Conservation (phyloP, 2,329 filamentous ascomycete species). For the Dothiorella sarmentorum region DNA sequence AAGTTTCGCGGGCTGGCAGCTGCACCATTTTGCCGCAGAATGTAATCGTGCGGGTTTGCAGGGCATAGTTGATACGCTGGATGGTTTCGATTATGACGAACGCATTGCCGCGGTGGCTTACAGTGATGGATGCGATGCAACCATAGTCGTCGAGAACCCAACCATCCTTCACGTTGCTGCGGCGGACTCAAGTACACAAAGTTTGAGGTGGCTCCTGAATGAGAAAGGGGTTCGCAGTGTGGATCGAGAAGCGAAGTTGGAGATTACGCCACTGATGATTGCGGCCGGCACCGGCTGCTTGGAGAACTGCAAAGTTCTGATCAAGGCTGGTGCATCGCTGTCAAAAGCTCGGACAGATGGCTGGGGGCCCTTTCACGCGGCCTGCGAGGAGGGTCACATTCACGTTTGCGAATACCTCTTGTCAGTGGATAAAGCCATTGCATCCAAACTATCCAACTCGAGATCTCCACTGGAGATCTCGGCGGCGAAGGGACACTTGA, state of each 20-base stretch:
- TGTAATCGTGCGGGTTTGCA: neutral
- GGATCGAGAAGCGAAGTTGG: neutral
- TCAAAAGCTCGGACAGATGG: neutral
- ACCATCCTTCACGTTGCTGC: neutral
- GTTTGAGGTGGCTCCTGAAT: neutral
- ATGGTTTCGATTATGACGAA: neutral
- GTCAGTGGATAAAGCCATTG: neutral
- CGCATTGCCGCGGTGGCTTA: neutral
- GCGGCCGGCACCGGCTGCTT: neutral
- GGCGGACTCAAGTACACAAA: neutral
- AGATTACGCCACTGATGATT: neutral
- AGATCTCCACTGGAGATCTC: neutral
- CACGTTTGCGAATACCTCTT: neutral
- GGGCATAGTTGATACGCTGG: neutral
- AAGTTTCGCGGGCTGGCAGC: neutral
- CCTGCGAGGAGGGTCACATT: neutral
- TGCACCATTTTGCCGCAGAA: neutral
- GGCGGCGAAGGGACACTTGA: neutral
- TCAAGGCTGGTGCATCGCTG: neutral
- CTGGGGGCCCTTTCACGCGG: neutral
- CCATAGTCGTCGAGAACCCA: no score
- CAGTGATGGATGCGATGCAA: neutral
- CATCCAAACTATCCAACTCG: fast-evolving
- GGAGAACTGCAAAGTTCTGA: neutral
- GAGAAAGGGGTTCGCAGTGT: neutral